These are phyloP conservation scores for Aspergillus sergii DNA, from an alignment of 2,329 filamentous ascomycete genomes.

Conservation along the genomic window DNA sequence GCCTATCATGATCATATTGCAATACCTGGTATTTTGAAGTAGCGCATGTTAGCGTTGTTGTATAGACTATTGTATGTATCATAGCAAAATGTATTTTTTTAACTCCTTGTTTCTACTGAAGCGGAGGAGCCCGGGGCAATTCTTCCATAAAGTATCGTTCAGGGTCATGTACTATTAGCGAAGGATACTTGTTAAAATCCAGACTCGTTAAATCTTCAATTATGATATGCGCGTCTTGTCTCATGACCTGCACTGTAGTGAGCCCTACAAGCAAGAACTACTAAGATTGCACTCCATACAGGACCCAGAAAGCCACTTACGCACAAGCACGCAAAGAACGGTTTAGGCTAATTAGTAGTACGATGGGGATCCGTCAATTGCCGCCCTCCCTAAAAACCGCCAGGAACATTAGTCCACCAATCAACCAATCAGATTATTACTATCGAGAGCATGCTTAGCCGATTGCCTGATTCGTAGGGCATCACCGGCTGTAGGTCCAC, in stretches of 20 bases:
- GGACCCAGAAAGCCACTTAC: background rate
- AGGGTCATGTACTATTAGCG: background rate
- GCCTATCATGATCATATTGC: background rate
- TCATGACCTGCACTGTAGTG: too few relatives aligned
- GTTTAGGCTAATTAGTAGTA: background rate
- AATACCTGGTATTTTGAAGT: background rate
- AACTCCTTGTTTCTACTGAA: background rate
- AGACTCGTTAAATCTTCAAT: background rate
- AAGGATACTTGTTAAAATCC: background rate
- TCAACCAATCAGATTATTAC: background rate
- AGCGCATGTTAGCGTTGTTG: background rate
- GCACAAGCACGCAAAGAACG: background rate
- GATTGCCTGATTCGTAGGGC: background rate
- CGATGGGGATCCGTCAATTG: background rate
- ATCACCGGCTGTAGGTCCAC: background rate
- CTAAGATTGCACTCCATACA: background rate
- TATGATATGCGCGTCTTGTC: background rate
- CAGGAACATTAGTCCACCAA: conserved; percentile 1
- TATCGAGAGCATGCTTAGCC: background rate
- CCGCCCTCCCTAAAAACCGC: background rate
- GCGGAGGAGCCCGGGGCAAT: background rate
- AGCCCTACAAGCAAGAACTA: too few relatives aligned
- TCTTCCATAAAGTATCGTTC: background rate
- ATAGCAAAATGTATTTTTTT: background rate
- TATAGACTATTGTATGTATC: background rate